Conservation (phyloP, 257 asterid genomes). For the Jasminum sambac region DNA sequence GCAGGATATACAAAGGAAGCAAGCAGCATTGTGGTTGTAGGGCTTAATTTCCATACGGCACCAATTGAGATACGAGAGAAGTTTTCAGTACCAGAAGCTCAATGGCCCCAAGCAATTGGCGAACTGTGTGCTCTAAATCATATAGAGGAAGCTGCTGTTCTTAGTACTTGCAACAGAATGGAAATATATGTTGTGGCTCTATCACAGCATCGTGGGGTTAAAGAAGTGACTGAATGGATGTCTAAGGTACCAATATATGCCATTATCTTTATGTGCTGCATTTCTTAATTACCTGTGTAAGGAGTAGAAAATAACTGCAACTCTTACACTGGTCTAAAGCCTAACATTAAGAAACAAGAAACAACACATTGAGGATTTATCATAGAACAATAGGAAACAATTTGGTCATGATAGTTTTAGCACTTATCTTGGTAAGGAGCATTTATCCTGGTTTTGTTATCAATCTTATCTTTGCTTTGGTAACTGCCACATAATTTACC, state of each 20-base stretch:
- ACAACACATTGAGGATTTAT: neutral
- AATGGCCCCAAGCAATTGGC: constrained; percentile 74
- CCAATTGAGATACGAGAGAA: constrained; percentile 91
- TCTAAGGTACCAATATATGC: constrained; percentile 63
- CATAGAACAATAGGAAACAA: neutral
- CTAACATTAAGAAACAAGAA: neutral
- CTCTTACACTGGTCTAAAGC: constrained; percentile 6
- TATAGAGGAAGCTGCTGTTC: constrained; percentile 95
- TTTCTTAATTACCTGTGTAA: neutral
- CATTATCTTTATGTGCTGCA: neutral
- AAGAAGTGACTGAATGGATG: constrained; percentile 97
- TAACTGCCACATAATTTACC: neutral
- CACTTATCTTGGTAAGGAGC: neutral
- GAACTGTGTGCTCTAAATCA: constrained; percentile 76
- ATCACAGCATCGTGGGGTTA: constrained; percentile 82
- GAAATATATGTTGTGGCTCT: constrained; percentile 83
- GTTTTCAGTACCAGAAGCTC: constrained; percentile 84
- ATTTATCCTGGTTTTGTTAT: neutral
- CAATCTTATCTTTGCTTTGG: neutral
- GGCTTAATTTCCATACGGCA: constrained; percentile 73
- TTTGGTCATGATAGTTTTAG: neutral
- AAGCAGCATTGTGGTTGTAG: constrained; percentile 77
- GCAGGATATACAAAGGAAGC: constrained; percentile 83
- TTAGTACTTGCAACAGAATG: constrained; percentile 89
- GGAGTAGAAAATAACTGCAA: constrained; percentile 7